Conservation (phyloP, 2,329 filamentous ascomycete genomes). For the Tolypocladium pustulatum region DNA sequence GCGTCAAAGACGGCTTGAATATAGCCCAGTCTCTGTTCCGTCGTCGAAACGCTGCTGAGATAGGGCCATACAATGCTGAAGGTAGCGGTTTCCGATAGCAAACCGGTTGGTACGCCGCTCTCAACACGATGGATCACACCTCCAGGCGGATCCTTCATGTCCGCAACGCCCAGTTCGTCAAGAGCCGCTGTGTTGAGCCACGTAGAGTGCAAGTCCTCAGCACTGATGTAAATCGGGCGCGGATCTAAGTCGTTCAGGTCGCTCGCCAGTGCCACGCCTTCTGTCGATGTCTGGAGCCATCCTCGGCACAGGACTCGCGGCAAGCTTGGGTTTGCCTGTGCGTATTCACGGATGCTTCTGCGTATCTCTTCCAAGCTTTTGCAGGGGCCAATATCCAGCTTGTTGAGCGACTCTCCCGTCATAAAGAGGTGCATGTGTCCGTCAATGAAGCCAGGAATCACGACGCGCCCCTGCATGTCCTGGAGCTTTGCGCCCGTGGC, state of each 20-base stretch:
- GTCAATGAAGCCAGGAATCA: slow-evolving; percentile 31
- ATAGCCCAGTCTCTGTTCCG: not conserved
- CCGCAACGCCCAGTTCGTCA: not conserved
- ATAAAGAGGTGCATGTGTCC: slow-evolving; percentile 33
- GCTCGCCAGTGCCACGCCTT: not conserved
- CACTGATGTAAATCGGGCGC: not conserved
- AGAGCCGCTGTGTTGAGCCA: not conserved
- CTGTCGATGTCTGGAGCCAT: not conserved
- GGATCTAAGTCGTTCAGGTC: not conserved
- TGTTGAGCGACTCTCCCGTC: slow-evolving; percentile 15
- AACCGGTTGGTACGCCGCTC: not conserved
- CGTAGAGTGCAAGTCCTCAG: not conserved
- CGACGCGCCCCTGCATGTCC: slow-evolving; percentile 3
- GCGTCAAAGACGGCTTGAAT: not conserved
- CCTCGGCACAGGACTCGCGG: not conserved
- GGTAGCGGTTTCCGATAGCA: not conserved
- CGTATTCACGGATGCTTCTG: not conserved
- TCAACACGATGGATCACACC: not conserved
- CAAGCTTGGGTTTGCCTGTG: not conserved
- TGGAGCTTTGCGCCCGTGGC: slow-evolving; percentile 1
- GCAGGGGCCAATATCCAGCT: not conserved
- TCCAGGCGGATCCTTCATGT: not conserved
- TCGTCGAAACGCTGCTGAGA: not conserved
- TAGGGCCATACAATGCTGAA: not conserved
- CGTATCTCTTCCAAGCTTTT: not conserved